These are phyloP conservation scores for Salix exigua DNA, from an alignment of 345 rosid species.

Conservation along the genomic window DNA sequence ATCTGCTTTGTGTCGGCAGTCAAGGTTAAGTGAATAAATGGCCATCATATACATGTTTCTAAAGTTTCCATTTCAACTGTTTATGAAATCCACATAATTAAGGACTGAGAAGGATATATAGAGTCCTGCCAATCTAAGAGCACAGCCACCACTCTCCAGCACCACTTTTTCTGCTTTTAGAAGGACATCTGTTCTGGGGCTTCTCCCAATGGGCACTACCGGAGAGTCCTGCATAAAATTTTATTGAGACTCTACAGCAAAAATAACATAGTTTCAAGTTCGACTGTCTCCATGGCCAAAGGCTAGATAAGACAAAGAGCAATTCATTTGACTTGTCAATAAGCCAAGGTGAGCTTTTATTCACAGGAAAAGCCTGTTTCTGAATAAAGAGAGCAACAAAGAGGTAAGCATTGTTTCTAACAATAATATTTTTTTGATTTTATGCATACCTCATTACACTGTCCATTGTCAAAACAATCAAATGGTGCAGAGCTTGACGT, in stretches of 20 bases:
- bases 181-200: constrained; percentile 82
- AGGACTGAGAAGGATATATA: constrained; percentile 71
- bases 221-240: constrained; percentile 64
- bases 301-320: background rate
- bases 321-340: background rate
- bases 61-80: constrained; percentile 11
- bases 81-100: constrained; percentile 1
- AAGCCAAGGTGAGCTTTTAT: background rate
- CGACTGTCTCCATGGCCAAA: background rate
- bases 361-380: background rate
- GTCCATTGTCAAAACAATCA: constrained; percentile 76
- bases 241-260: background rate
- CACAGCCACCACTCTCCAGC: constrained; percentile 69
- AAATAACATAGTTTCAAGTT: background rate
- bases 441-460: constrained; percentile 32
- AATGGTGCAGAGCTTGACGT: constrained; percentile 87
- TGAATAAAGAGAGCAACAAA: background rate
- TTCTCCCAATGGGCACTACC: constrained; percentile 73
- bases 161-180: constrained; percentile 74
- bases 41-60: background rate
- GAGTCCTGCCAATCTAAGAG: constrained; percentile 86
- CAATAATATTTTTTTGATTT: background rate
- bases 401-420: background rate
- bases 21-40: constrained; percentile 34
- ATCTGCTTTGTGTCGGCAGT: constrained; percentile 62